Evolutionary conservation across 495 filamentous ascomycete species (phyloP), one percentile per base, ranked within the genome.

Genomic region (Friedmanniomyces simplex): DNA sequence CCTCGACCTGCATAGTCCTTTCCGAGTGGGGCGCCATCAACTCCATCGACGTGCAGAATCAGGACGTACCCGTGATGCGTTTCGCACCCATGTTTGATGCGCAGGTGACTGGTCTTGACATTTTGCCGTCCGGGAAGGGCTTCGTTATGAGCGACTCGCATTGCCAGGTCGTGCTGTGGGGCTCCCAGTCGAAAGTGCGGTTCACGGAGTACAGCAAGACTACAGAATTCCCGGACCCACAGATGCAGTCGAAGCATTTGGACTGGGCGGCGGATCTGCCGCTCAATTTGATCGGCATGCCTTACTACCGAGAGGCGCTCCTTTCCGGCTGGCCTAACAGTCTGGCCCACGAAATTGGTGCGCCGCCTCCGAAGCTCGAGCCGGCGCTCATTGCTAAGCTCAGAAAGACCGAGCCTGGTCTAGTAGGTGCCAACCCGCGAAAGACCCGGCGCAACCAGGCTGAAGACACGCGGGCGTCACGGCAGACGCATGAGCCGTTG

Each of bases 11-110:
- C 66, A 87, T 97, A 61, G 86, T 97, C 54, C 83, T 86, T 20
- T 95, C 91, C 1, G 87, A 91, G 66, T 84, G 79, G 42, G 93
- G 94, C 0, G 90, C 95, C 69, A 81, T 97, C 58, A 90, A 99
- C 63, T 84, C 96, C 13, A 87, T 95, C 42, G 93, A 99, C 66
- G 75, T 99, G 5, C 88, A 94, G 82, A 96, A 99, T 57, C 87
- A 89, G 0, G 90, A 93, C 66, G 83, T 88, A 13, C 86, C 85
- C 65, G 91, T 86, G 61, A 78, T 96, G n/a, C 81, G 87, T n/a
- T 89, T 95, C 67, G 86, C 85, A 2, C 87, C 88, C 62, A 80
- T 88, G 1, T 71, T 76, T 48, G 71, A 73, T 37, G 80, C 79
- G 0, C 85, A 83, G 65, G 82, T 94, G 76, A 82, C 79, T 32